These are phyloP conservation scores for Oryza brachyantha DNA, from an alignment of 176 grass and related monocot genomes.

Conservation along the genomic window DNA sequence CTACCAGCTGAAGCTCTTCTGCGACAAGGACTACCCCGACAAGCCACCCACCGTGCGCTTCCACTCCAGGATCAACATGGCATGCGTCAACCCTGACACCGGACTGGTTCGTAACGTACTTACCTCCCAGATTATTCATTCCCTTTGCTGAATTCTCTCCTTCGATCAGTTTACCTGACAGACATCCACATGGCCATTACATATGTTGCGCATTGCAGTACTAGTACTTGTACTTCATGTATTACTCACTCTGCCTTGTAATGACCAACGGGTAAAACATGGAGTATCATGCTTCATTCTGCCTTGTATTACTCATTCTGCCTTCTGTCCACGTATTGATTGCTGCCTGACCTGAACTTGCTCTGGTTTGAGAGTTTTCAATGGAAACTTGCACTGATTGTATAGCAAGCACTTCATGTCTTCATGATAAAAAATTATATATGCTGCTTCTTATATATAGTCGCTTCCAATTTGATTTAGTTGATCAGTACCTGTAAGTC, in stretches of 20 bases:
- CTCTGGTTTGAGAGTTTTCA: neutral
- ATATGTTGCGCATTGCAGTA: neutral
- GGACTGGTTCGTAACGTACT: constrained; percentile 43
- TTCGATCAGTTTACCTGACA: neutral
- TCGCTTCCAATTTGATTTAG: neutral
- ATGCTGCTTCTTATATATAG: no score
- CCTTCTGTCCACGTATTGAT: neutral
- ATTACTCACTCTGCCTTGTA: neutral
- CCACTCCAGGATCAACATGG: constrained; percentile 50
- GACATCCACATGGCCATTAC: neutral
- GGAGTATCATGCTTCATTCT: no score
- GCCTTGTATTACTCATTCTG: no score
- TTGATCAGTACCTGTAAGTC: neutral
- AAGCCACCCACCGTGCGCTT: constrained; percentile 51
- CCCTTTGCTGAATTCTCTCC: neutral
- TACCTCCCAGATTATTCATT: no score
- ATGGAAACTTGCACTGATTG: neutral
- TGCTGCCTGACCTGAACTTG: neutral
- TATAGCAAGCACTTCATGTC: no score
- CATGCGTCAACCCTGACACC: constrained; percentile 49
- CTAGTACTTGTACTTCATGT: neutral
- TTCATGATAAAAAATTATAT: no score
- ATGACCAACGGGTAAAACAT: neutral
- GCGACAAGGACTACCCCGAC: constrained; percentile 63
- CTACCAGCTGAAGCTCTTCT: constrained; percentile 62